phyloP scores from a whole-genome alignment of 2,329 filamentous ascomycete species.

The Ilyonectria mors-panacis region DNA sequence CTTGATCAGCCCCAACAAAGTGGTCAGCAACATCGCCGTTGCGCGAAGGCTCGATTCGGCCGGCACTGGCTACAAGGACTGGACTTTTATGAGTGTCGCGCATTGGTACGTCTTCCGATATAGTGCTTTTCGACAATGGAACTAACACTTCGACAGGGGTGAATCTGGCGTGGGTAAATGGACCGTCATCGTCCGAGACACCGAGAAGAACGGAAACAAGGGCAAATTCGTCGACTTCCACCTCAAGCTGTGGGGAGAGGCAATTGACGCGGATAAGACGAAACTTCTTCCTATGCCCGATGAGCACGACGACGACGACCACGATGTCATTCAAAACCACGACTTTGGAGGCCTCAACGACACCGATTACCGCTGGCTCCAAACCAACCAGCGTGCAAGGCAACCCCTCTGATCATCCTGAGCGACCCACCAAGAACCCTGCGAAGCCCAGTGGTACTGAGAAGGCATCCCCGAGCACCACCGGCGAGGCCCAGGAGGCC shows the following conservation, averaged over 20 bases:
- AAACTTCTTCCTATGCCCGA: constrained; percentile 84
- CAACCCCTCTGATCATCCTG: constrained; percentile 74
- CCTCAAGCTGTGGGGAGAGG: constrained; percentile 93
- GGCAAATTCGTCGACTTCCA: constrained; percentile 93
- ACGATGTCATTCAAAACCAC: constrained; percentile 73
- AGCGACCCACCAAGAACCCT: constrained; percentile 70
- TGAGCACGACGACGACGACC: constrained; percentile 86
- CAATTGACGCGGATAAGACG: constrained; percentile 82
- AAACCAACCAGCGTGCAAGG: constrained; percentile 58
- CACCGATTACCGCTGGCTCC: constrained; percentile 61
- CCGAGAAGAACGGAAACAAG: constrained; percentile 79
- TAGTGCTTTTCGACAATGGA: not conserved
- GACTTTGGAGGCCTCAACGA: constrained; percentile 74
- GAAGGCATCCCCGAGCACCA: constrained; percentile 50
- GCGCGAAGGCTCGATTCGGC: constrained; percentile 79
- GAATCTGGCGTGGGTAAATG: constrained; percentile 90
- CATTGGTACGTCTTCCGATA: constrained; percentile 80
- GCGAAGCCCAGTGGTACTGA: constrained; percentile 55
- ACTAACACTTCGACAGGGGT: constrained; percentile 73
- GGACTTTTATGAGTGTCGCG: constrained; percentile 99
- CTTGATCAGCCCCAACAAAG: constrained; percentile 84
- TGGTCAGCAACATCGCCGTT: constrained; percentile 87
- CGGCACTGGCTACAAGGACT: constrained; percentile 84
- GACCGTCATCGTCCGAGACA: constrained; percentile 92
- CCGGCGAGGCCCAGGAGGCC: constrained; percentile 53